Base-by-base conservation (phyloP, 371 early-diverging fungal species). In the Zopfochytrium polystomum region DNA sequence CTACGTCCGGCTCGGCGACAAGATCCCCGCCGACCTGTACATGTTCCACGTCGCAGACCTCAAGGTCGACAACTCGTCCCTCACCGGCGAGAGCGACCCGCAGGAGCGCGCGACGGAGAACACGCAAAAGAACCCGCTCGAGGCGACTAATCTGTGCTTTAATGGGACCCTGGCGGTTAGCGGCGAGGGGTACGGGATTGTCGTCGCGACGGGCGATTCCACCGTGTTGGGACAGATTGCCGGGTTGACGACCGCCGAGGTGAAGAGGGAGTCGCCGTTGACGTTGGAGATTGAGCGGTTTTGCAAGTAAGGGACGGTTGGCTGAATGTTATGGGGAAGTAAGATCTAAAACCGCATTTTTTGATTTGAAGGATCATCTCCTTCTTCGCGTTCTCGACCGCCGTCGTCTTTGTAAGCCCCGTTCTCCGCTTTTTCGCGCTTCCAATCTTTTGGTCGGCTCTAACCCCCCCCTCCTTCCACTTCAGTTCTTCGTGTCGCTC, bases 31-130 rank as follows among this genome's bases (percentile, higher is more conserved):
- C 9, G 85, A 85, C 60, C 47, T 63, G n/a, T 26, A 72, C 13
- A 18, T 85, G 4, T 55, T 83, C 45, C 15, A 48, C n/a, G 27
- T 60, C 6, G 52, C 62, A 6, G 77, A 82, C 23, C 52, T 80
- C 44, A 53, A 66, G 26, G 73, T 82, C 30, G 80, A 85, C 64
- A 72, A 68, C 38, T 73, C 76, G 4, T 59, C 55, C 18, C 44
- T 80, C 6, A 81, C 80, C 13, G 83, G 82, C 7, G 81, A 82
- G 57, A 48, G 61, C 20, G 82, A 80, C 31, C 78, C 79, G 6
- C 57, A 65, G 25, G 65, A 60, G 11, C 53, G 71, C 1, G 54
- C 51, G 6, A 71, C 68, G 0, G 47, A 48, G 18, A 3, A 32
- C 11, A 38, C 31, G 3, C 62, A 57, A 0, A 53, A 48, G 1